Evolutionary conservation across 768 basidiomycete species (phyloP).

Genomic region (Pulveroboletus sp.): DNA sequence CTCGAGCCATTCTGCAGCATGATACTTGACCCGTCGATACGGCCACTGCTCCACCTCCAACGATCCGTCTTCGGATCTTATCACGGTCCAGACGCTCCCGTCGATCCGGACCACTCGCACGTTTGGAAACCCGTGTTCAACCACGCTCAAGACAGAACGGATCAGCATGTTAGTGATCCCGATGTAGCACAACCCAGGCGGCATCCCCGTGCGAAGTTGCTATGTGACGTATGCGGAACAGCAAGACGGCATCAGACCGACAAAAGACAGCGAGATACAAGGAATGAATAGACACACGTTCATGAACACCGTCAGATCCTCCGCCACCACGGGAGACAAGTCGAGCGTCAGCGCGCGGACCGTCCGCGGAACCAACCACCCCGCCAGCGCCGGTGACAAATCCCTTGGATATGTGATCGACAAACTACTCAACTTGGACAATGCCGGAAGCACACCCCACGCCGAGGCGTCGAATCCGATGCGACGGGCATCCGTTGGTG

Average conservation of each 20-base stretch:
- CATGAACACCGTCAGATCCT: slow-evolving; percentile 43
- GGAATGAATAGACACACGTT: slow-evolving; percentile 28
- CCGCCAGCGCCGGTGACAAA: slow-evolving; percentile 58
- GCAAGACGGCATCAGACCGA: neutral
- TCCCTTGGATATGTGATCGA: slow-evolving; percentile 64
- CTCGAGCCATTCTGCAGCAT: slow-evolving; percentile 61
- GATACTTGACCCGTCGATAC: slow-evolving; percentile 47
- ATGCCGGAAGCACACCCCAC: slow-evolving; percentile 67
- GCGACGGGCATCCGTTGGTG: slow-evolving; percentile 42
- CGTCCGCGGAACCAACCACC: slow-evolving; percentile 63
- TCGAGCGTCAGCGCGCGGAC: slow-evolving; percentile 50
- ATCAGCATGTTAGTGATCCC: slow-evolving; percentile 50
- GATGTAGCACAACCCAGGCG: slow-evolving; percentile 51
- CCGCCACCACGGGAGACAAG: slow-evolving; percentile 29
- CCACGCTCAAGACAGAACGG: slow-evolving; percentile 38
- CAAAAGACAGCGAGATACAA: neutral
- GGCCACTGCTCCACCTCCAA: slow-evolving; percentile 57
- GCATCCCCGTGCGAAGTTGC: slow-evolving; percentile 62
- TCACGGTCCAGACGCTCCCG: slow-evolving; percentile 53
- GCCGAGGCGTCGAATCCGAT: slow-evolving; percentile 68
- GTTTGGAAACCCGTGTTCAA: slow-evolving; percentile 62
- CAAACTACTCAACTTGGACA: slow-evolving; percentile 50
- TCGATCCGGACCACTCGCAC: slow-evolving; percentile 56
- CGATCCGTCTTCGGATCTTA: slow-evolving; percentile 27
- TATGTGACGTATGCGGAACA: no score